Evolutionary conservation across 192 early-diverging fungal genomes (phyloP).

Genomic region (Geosiphon pyriformis): DNA sequence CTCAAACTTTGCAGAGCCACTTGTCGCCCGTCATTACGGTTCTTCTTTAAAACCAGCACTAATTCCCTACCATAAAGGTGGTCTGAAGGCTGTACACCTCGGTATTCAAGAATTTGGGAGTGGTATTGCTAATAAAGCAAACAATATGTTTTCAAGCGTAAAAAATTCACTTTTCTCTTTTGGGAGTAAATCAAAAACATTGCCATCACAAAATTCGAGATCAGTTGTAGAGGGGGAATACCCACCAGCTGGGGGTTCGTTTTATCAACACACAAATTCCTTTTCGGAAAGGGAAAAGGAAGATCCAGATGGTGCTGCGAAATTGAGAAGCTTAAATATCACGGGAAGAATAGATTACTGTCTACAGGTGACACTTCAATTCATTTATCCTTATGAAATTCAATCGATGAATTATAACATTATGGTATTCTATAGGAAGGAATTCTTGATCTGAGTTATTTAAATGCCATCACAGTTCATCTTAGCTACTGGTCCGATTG

Average conservation of each 20-base stretch:
- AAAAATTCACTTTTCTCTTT: conserved; percentile 38
- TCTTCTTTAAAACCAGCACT: conserved; percentile 58
- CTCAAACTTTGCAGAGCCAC: conserved; percentile 48
- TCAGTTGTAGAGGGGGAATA: neutral
- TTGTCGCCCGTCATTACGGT: conserved; percentile 56
- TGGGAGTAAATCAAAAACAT: conserved; percentile 27
- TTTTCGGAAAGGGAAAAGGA: conserved; percentile 1
- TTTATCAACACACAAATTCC: neutral
- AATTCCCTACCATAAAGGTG: conserved; percentile 79
- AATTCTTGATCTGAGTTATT: conserved; percentile 16
- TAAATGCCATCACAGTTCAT: conserved; percentile 28
- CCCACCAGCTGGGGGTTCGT: neutral
- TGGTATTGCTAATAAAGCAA: conserved; percentile 62
- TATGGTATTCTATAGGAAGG: conserved; percentile 32
- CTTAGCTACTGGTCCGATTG: conserved; percentile 47
- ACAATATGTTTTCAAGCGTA: conserved; percentile 58
- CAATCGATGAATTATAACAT: no score
- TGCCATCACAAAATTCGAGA: neutral
- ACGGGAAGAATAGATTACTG: conserved; percentile 48
- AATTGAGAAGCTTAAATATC: conserved; percentile 40
- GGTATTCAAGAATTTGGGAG: conserved; percentile 64
- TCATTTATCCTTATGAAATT: no score
- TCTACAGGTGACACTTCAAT: conserved; percentile 48
- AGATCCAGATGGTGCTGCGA: conserved; percentile 28
- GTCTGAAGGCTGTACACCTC: conserved; percentile 60